Conservation (phyloP, 208 protist species). For the Crithidia sp. region DNA sequence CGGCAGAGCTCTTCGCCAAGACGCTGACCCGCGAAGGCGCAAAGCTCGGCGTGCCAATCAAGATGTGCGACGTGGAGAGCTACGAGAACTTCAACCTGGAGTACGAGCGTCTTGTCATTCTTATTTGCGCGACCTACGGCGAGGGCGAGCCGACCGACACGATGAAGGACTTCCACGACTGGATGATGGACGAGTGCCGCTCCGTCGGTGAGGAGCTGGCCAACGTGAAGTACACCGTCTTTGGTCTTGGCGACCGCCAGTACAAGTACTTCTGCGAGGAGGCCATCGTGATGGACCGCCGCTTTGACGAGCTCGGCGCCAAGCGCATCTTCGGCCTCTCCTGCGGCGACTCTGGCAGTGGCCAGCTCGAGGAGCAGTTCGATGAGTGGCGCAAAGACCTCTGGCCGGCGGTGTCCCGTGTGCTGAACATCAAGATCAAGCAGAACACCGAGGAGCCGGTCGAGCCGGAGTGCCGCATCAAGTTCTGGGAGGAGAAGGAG, state of each 20-base stretch:
- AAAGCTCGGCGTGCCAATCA: slow-evolving; percentile 70
- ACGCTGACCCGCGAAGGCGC: slow-evolving; percentile 73
- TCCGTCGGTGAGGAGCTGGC: slow-evolving; percentile 60
- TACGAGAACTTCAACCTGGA: slow-evolving; percentile 70
- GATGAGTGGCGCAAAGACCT: slow-evolving; percentile 85
- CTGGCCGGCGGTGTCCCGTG: slow-evolving; percentile 81
- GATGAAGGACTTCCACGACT: slow-evolving; percentile 89
- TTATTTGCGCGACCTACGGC: slow-evolving; percentile 90
- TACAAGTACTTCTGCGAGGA: slow-evolving; percentile 92
- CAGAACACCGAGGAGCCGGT: slow-evolving; percentile 63
- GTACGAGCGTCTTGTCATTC: slow-evolving; percentile 70
- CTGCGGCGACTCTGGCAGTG: slow-evolving; percentile 78
- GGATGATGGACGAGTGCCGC: slow-evolving; percentile 76
- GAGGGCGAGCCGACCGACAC: slow-evolving; percentile 93
- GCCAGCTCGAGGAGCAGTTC: slow-evolving; percentile 88
- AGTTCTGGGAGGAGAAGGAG: slow-evolving; percentile 83
- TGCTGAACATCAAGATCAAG: slow-evolving; percentile 80
- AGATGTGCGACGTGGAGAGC: slow-evolving; percentile 66
- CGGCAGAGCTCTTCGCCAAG: slow-evolving; percentile 90
- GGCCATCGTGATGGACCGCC: slow-evolving; percentile 85
- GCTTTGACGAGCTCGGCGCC: slow-evolving; percentile 88
- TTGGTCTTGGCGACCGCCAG: slow-evolving; percentile 91
- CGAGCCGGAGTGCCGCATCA: slow-evolving; percentile 83
- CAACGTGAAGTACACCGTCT: slow-evolving; percentile 86
- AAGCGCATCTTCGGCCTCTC: slow-evolving; percentile 80